Evolutionary conservation across 345 rosid species (phyloP).

Genomic region (Brassica nigra): DNA sequence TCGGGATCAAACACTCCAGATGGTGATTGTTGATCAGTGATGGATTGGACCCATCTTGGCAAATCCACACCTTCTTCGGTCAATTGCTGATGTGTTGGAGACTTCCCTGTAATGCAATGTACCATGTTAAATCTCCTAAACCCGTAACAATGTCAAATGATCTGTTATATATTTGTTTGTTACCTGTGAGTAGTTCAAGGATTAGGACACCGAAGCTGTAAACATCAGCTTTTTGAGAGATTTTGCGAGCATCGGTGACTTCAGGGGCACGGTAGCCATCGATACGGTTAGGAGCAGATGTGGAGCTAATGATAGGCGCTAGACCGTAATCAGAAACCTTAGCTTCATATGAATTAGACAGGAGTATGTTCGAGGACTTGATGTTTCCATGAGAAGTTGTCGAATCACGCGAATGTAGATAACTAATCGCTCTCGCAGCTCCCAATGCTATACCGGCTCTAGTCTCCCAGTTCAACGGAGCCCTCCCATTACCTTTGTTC

Average conservation of each 20-base stretch:
- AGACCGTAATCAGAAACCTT: slow-evolving; percentile 89
- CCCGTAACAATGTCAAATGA: neutral
- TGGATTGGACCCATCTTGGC: slow-evolving; percentile 86
- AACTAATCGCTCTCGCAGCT: slow-evolving; percentile 72
- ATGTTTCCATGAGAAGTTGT: slow-evolving; percentile 84
- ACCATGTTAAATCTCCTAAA: slow-evolving; percentile 10
- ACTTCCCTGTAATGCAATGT: slow-evolving; percentile 52
- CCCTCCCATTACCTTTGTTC: slow-evolving; percentile 73
- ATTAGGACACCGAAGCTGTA: slow-evolving; percentile 88
- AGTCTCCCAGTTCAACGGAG: slow-evolving; percentile 84
- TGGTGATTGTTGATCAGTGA: slow-evolving; percentile 66
- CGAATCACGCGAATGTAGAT: slow-evolving; percentile 72
- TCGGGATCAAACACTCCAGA: slow-evolving; percentile 74
- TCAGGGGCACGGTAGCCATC: slow-evolving; percentile 95
- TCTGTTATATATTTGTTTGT: neutral
- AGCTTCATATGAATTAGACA: slow-evolving; percentile 66
- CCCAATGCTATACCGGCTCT: slow-evolving; percentile 79
- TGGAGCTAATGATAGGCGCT: slow-evolving; percentile 70
- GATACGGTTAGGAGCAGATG: slow-evolving; percentile 69
- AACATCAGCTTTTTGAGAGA: slow-evolving; percentile 87
- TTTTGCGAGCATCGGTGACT: slow-evolving; percentile 71
- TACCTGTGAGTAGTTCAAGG: slow-evolving; percentile 77
- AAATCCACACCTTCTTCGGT: slow-evolving; percentile 86
- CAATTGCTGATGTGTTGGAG: slow-evolving; percentile 64
- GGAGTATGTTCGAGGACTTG: slow-evolving; percentile 86